Conservation (phyloP, 2,329 filamentous ascomycete genomes). For the Curvularia verruculosa region DNA sequence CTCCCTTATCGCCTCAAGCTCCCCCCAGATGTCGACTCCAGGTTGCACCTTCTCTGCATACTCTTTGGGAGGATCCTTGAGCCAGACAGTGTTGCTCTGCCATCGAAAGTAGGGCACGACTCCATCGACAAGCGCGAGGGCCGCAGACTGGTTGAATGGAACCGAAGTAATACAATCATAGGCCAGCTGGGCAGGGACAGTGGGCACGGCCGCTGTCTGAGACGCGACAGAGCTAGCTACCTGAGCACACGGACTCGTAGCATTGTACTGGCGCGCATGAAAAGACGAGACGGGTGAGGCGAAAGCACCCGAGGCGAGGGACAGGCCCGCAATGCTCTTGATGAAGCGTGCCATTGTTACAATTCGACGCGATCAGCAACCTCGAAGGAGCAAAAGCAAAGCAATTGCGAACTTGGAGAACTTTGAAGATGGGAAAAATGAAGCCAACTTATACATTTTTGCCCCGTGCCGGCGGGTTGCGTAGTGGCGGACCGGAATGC, state of each 20-base stretch:
- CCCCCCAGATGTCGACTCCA: conserved; percentile 51
- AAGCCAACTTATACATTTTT: background rate
- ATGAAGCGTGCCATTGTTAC: conserved; percentile 36
- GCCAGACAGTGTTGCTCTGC: conserved; percentile 54
- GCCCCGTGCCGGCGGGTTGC: background rate
- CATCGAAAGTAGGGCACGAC: conserved; percentile 55
- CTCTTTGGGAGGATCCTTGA: conserved; percentile 55
- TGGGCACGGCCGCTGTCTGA: conserved; percentile 39
- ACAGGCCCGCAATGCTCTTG: conserved; percentile 30
- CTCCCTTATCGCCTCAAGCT: conserved; percentile 47
- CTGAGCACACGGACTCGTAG: conserved; percentile 41
- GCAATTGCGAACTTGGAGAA: background rate
- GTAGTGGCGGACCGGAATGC: too few relatives aligned
- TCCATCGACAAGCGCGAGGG: conserved; percentile 50
- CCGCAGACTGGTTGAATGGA: conserved; percentile 53
- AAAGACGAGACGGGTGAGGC: conserved; percentile 33
- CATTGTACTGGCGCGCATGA: conserved; percentile 35
- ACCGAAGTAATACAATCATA: conserved; percentile 56
- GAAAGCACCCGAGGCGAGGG: conserved; percentile 34
- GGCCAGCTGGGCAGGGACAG: conserved; percentile 52
- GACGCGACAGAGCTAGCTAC: conserved; percentile 38
- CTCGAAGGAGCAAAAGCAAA: background rate
- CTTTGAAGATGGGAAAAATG: background rate
- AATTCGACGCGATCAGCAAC: background rate
- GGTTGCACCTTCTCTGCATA: conserved; percentile 55